Evolutionary conservation across 768 basidiomycete genomes (phyloP).

Genomic region (Lanmaoa rubissima): DNA sequence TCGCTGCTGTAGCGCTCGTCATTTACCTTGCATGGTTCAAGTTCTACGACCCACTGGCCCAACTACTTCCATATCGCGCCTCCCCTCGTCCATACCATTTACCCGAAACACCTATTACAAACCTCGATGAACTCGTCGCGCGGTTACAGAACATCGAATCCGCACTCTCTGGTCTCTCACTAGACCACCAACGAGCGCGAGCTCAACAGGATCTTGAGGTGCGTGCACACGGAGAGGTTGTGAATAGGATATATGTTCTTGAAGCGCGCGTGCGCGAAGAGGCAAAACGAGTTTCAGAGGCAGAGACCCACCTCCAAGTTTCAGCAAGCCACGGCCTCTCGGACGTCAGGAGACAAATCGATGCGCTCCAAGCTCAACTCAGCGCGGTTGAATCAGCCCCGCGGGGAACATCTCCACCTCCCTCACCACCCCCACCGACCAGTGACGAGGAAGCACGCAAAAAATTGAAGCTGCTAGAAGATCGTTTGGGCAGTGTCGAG

Average conservation of each 20-base stretch:
- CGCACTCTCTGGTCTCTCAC: slow-evolving; percentile 57
- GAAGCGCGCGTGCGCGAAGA: slow-evolving; percentile 51
- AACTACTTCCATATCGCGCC: slow-evolving; percentile 34
- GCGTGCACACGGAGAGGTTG: slow-evolving; percentile 49
- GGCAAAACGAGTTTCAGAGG: slow-evolving; percentile 49
- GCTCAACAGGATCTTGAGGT: slow-evolving; percentile 52
- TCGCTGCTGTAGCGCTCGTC: slow-evolving; percentile 41
- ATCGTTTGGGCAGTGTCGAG: slow-evolving; percentile 59
- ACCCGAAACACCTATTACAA: slow-evolving; percentile 59
- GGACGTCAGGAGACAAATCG: slow-evolving; percentile 55
- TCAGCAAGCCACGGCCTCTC: slow-evolving; percentile 45
- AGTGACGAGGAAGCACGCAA: slow-evolving; percentile 58
- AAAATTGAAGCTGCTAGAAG: slow-evolving; percentile 57
- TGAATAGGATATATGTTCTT: slow-evolving; percentile 52
- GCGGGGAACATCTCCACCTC: slow-evolving; percentile 16
- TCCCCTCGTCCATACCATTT: slow-evolving; percentile 43
- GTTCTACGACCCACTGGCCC: slow-evolving; percentile 37
- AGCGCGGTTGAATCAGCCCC: slow-evolving; percentile 28
- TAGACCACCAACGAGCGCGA: slow-evolving; percentile 51
- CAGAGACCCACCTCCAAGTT: slow-evolving; percentile 47
- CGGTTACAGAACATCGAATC: slow-evolving; percentile 65
- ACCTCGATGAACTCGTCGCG: slow-evolving; percentile 61
- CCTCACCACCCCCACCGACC: slow-evolving; percentile 14
- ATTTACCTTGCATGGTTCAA: slow-evolving; percentile 47
- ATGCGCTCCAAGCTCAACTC: slow-evolving; percentile 46